Conservation (phyloP, 108 stramenopile species). For the Skeletonema grethae region DNA sequence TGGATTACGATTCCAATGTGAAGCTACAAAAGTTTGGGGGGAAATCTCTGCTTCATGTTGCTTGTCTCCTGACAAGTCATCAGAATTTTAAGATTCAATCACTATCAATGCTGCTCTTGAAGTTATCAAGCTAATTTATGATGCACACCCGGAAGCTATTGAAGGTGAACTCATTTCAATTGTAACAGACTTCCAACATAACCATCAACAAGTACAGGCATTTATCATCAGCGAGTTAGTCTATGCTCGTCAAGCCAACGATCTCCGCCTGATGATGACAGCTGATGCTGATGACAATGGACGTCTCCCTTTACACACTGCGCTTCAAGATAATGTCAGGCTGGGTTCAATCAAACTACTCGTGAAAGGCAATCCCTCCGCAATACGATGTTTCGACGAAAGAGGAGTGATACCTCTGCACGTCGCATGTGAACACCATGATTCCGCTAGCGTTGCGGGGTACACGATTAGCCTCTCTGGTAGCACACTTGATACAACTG, state of each 20-base stretch:
- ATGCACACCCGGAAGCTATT: too few relatives aligned
- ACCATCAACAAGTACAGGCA: too few relatives aligned
- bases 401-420: neutral
- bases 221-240: neutral
- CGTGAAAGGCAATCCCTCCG: neutral
- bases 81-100: neutral
- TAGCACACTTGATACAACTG: neutral
- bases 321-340: neutral
- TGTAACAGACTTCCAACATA: too few relatives aligned
- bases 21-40: too few relatives aligned
- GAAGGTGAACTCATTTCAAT: too few relatives aligned
- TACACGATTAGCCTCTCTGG: neutral
- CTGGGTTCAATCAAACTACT: slow-evolving; percentile 3
- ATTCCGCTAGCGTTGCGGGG: neutral
- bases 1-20: too few relatives aligned
- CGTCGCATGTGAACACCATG: neutral
- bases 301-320: neutral
- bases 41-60: too few relatives aligned
- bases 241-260: neutral
- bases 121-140: neutral
- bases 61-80: too few relatives aligned
- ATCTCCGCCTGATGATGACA: neutral
- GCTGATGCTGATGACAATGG: slow-evolving; percentile 17
- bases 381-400: neutral
- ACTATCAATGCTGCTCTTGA: neutral